phyloP scores from a whole-genome alignment of 345 rosid genomes.

The Linum tenue region DNA sequence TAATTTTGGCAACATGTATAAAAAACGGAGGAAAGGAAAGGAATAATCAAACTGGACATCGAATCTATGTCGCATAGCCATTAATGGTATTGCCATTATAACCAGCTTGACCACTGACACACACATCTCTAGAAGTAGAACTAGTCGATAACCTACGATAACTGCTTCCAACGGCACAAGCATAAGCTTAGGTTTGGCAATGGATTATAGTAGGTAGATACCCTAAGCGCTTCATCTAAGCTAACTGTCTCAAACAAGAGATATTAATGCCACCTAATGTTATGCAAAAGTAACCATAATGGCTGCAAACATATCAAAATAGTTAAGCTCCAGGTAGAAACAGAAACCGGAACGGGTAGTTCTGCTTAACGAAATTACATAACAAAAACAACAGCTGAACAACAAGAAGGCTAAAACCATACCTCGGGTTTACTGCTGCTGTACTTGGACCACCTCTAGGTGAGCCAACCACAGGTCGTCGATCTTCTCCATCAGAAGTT shows the following conservation, averaged over 20 bases:
- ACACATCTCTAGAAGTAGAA: too few relatives aligned
- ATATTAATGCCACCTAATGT: not conserved
- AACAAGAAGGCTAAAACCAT: not conserved
- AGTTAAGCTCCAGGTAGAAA: not conserved
- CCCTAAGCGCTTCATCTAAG: not conserved
- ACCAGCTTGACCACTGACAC: too few relatives aligned
- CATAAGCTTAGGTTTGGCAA: not conserved
- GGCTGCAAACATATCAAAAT: not conserved
- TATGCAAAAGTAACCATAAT: too few relatives aligned
- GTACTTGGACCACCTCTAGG: constrained; percentile 49
- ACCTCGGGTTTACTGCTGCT: constrained; percentile 61
- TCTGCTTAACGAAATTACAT: not conserved
- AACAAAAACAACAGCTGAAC: too few relatives aligned
- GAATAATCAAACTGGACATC: too few relatives aligned
- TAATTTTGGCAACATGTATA: too few relatives aligned
- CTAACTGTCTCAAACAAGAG: not conserved
- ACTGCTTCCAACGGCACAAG: not conserved
- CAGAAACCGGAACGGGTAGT: not conserved
- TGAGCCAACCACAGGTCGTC: constrained; percentile 30
- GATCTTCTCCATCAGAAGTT: constrained; percentile 61
- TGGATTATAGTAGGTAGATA: not conserved
- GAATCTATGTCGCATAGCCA: too few relatives aligned
- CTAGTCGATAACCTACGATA: not conserved
- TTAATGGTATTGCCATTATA: too few relatives aligned
- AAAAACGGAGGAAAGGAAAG: too few relatives aligned